These are phyloP conservation scores for Aphanoascus verrucosus DNA, from an alignment of 2,329 filamentous ascomycete genomes.

Conservation along the genomic window DNA sequence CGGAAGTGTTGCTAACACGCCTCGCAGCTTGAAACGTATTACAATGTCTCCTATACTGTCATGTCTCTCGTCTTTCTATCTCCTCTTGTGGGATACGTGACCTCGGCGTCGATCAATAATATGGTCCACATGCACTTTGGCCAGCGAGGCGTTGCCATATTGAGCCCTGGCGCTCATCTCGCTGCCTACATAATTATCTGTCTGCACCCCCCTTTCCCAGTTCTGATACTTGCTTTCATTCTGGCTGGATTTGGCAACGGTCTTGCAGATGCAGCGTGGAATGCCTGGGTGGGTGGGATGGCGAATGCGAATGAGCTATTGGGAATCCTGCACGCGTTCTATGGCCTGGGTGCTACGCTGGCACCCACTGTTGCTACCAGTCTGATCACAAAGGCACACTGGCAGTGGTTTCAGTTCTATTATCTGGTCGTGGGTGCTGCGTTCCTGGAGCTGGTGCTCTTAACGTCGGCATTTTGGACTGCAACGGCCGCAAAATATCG, in stretches of 20 bases:
- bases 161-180: constrained; percentile 53
- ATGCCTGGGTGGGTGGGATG: constrained; percentile 58
- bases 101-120: constrained; percentile 37
- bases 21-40: constrained; percentile 36
- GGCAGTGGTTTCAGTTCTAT: constrained; percentile 63
- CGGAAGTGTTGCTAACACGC: constrained; percentile 14
- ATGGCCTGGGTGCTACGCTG: constrained; percentile 59
- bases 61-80: constrained; percentile 41
- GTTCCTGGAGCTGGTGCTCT: constrained; percentile 44
- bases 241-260: constrained; percentile 62
- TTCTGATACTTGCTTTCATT: constrained; percentile 53
- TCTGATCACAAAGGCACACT: constrained; percentile 52
- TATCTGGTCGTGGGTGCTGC: constrained; percentile 56
- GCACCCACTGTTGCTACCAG: constrained; percentile 58
- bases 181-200: constrained; percentile 55
- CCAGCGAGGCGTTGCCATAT: constrained; percentile 59
- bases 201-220: constrained; percentile 58
- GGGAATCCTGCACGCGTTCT: constrained; percentile 58
- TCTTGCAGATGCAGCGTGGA: constrained; percentile 44
- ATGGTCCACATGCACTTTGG: constrained; percentile 40
- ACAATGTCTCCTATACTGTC: constrained; percentile 36
- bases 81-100: constrained; percentile 38
- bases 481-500: constrained; percentile 46
- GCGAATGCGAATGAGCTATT: constrained; percentile 59
- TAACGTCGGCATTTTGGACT: constrained; percentile 49